Evolutionary conservation across 192 early-diverging fungal genomes (phyloP).

Genomic region (Kickxella alabastrina): DNA sequence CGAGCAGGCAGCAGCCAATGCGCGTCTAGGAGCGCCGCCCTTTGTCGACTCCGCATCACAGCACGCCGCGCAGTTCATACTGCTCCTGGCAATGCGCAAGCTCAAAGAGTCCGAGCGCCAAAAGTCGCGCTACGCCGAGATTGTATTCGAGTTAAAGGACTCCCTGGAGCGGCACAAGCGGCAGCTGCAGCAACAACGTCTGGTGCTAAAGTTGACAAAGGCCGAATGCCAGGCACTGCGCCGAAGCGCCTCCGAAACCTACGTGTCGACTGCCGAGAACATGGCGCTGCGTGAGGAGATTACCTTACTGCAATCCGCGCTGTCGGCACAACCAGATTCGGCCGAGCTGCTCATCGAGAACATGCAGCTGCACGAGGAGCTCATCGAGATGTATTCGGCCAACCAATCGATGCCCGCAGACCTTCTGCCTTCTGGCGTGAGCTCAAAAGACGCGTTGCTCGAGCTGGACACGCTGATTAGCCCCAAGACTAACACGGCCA

Average conservation of each 20-base stretch:
- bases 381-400: slow-evolving; percentile 4
- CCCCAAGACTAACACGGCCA: slow-evolving; percentile 12
- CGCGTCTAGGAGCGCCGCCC: too few species aligned
- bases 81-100: slow-evolving; percentile 52
- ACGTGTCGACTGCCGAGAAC: slow-evolving; percentile 37
- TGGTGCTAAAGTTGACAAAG: slow-evolving; percentile 38
- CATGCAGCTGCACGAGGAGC: slow-evolving; percentile 33
- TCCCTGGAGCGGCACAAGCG: slow-evolving; percentile 34
- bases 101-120: slow-evolving; percentile 52
- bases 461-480: slow-evolving; percentile 23
- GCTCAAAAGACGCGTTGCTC: slow-evolving; percentile 10
- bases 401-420: background rate
- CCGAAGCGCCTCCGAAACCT: slow-evolving; percentile 14
- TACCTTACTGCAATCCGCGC: slow-evolving; percentile 23
- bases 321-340: slow-evolving; percentile 39
- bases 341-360: slow-evolving; percentile 46
- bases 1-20: too few species aligned
- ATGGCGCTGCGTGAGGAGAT: slow-evolving; percentile 41
- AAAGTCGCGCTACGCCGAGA: slow-evolving; percentile 48
- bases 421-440: background rate
- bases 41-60: too few species aligned
- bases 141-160: slow-evolving; percentile 47
- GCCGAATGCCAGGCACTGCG: slow-evolving; percentile 28
- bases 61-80: slow-evolving; percentile 41
- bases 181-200: slow-evolving; percentile 40